Conservation (phyloP, 192 early-diverging fungal species). For the Gryganskiella cystojenkinii region DNA sequence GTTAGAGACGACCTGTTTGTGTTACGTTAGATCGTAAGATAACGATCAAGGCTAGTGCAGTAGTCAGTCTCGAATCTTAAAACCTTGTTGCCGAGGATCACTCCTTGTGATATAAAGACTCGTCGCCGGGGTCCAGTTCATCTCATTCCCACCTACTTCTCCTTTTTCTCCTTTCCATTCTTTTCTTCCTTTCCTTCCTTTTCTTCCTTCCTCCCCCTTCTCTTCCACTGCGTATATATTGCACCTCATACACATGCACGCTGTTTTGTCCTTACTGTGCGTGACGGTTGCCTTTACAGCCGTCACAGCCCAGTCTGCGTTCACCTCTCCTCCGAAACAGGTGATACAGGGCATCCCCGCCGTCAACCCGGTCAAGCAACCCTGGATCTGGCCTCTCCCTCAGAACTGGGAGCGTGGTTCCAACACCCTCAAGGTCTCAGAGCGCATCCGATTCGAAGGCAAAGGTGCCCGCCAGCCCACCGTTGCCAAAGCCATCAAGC, state of each 20-base stretch:
- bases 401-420: slow-evolving; percentile 51
- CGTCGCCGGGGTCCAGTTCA: neutral
- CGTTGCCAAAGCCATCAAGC: slow-evolving; percentile 56
- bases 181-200: too few relatives aligned
- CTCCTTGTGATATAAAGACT: slow-evolving; percentile 1
- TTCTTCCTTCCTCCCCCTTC: neutral
- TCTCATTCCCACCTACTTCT: neutral
- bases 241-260: neutral
- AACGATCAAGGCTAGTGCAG: slow-evolving; percentile 8
- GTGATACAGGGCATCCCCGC: slow-evolving; percentile 32
- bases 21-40: slow-evolving; percentile 17
- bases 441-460: slow-evolving; percentile 27
- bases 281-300: slow-evolving; percentile 15
- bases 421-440: slow-evolving; percentile 24
- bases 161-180: neutral
- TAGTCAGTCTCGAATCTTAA: slow-evolving; percentile 8
- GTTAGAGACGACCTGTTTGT: too few relatives aligned
- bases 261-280: slow-evolving; percentile 20
- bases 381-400: slow-evolving; percentile 58
- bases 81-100: neutral
- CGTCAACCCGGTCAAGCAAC: slow-evolving; percentile 46
- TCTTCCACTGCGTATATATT: neutral
- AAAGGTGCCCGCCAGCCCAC: slow-evolving; percentile 40
- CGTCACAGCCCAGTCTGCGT: slow-evolving; percentile 7
- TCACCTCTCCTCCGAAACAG: neutral